Conservation (phyloP, 164 flowering plant genomes). For the Litsea cubeba region DNA sequence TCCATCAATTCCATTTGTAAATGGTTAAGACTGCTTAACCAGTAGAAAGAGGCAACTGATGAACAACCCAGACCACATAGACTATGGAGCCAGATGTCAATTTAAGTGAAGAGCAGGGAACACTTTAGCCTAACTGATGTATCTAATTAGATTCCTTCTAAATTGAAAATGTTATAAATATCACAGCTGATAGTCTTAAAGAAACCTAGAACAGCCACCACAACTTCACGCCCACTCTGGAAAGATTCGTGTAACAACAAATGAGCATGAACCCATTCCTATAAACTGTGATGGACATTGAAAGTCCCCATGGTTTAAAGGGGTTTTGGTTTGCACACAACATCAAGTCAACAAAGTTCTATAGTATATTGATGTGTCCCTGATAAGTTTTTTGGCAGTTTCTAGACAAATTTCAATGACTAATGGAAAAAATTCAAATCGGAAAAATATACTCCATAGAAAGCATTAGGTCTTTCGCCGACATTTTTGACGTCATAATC, state of each 20-base stretch:
- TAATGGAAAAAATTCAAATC: neutral
- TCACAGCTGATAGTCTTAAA: neutral
- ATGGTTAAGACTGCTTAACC: too few species aligned
- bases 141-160: neutral
- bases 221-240: neutral
- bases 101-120: neutral
- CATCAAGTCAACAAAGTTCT: neutral
- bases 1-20: too few species aligned
- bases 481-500: conserved; percentile 45
- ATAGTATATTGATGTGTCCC: too few species aligned
- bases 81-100: neutral
- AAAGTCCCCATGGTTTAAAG: neutral
- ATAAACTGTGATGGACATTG: neutral
- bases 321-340: neutral
- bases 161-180: too few species aligned
- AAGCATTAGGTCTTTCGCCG: conserved; percentile 58
- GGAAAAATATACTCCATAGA: conserved; percentile 67
- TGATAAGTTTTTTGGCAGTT: too few species aligned
- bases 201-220: neutral
- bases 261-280: neutral
- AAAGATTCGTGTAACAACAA: neutral
- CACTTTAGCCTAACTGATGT: neutral
- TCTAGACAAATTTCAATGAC: too few species aligned
- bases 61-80: neutral
- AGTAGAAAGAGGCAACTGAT: too few species aligned